Evolutionary conservation across 306 rosid genomes (phyloP), one percentile per base, ranked within the genome.

Genomic region (Prunus salicina): DNA sequence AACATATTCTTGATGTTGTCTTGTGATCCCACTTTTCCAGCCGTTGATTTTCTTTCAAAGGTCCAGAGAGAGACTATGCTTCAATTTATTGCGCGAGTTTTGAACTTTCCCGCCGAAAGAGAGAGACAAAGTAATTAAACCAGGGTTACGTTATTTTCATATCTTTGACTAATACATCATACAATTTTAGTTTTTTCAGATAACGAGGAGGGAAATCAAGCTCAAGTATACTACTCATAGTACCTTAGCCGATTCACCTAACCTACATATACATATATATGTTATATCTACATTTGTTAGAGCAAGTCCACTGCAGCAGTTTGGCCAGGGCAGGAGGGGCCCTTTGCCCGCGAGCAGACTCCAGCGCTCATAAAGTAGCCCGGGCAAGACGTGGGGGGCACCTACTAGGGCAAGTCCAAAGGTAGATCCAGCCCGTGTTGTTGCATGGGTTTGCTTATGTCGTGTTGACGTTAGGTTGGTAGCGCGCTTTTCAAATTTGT

Each of bases 101-200:
- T 60, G 57, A 61, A 73, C 58, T 45, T 30, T 73, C 69, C 60
- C 77, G 47, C 77, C 69, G 58, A 73, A 73, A 60, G 46, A 43
- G 13, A 45, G 25, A 41, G 67, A 38, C 24, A 41, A 24, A 57
- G 67, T 8, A 15, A 25, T 15, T 41, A n/a, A 57, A 20, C 25
- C 14, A 12, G 45, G 71, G 12, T 2, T 1, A 18, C 8, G 57
- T 73, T 58, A 25, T 73, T 16, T 72, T 73, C 77, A 15, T 38
- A 41, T 51, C 58, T 6, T 73, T 61, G 68, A 47, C 56, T 73
- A 15, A 24, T 24, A 34, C 22, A 60, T 60, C 2, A 25, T 25
- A 27, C 64, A 25, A 22, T 38, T 38, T 38, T 8, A 38, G 1
- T 38, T 38, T 38, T 38, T 38, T 38, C 9, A 7, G 0, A 38